phyloP scores from a whole-genome alignment of 2,329 filamentous ascomycete species.

The Ampelomyces quisqualis region DNA sequence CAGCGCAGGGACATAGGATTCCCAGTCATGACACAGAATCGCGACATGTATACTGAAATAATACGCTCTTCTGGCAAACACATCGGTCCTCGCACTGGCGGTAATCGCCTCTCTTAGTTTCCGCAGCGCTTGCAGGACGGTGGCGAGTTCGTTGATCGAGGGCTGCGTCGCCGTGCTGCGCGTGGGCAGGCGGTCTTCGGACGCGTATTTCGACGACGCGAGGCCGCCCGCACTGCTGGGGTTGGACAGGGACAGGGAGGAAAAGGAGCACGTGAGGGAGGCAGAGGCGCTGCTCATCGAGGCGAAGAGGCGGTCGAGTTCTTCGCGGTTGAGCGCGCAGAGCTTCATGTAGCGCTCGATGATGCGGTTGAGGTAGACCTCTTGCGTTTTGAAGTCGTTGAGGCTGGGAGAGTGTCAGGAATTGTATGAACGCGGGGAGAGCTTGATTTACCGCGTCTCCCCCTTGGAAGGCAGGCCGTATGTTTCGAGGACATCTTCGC shows the following conservation, averaged over 20 bases:
- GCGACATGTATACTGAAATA: slow-evolving; percentile 86
- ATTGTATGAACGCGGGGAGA: neutral
- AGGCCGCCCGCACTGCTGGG: neutral
- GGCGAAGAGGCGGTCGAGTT: slow-evolving; percentile 73
- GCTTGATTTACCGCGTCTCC: slow-evolving; percentile 68
- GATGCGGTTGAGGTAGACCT: slow-evolving; percentile 83
- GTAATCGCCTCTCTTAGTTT: slow-evolving; percentile 91
- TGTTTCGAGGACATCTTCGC: slow-evolving; percentile 73
- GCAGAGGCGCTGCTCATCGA: slow-evolving; percentile 52
- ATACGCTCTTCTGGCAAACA: slow-evolving; percentile 85
- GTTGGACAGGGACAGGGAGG: slow-evolving; percentile 18
- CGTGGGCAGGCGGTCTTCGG: slow-evolving; percentile 28
- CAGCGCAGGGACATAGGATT: slow-evolving; percentile 87
- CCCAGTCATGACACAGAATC: slow-evolving; percentile 76
- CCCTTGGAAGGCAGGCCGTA: slow-evolving; percentile 90
- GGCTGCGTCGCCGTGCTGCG: slow-evolving; percentile 31
- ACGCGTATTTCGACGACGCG: slow-evolving; percentile 15
- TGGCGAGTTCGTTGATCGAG: slow-evolving; percentile 60
- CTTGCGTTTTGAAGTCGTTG: slow-evolving; percentile 71
- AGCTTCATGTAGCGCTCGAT: slow-evolving; percentile 87
- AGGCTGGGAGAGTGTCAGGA: slow-evolving; percentile 19
- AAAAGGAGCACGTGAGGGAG: slow-evolving; percentile 15
- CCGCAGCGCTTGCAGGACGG: slow-evolving; percentile 78
- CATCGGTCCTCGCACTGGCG: slow-evolving; percentile 70
- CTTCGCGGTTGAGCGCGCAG: slow-evolving; percentile 72